Evolutionary conservation across 148 eudicot genomes (phyloP), one percentile per base, ranked within the genome.

Genomic region (Silene uniflora): DNA sequence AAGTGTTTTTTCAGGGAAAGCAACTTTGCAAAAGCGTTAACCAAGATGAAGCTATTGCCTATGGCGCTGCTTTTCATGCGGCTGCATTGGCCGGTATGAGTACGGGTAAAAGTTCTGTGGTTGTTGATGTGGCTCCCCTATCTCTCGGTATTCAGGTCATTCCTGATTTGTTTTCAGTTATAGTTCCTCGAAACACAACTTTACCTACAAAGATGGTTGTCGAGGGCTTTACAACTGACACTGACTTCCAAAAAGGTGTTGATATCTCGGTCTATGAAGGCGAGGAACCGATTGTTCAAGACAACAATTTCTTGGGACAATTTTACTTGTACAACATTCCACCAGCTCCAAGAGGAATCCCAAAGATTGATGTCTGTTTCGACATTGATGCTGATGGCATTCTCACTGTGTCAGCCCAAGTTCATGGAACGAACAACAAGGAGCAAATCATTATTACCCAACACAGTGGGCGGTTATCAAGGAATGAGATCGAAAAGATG

Each of bases 351-450:
- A 14, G 21, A 18, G 79, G 79, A 0, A 67, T 61, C 8, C 59
- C 24, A 1, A 22, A 56, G 5, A 32, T 75, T 23, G 47, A 75
- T 16, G 72, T 80, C 7, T 67, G 65, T 27, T 80, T 69, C 54
- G 47, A 71, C 21, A 70, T 80, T 19, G 79, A 80, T 71, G 72
- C 47, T 4, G 29, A 80, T 54, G 83, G 79, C 62, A 71, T 80
- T 3, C 35, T 80, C 39, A 75, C 73, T 4, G 83, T 76, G 18
- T 60, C 79, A 6, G 83, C 83, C 0, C 63, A 76, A 71, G 72
- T 69, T 4, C 3, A 5, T 18, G 77, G 79, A 0, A 27, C 71
- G 4, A 58, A 27, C 60, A 74, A 74, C 17, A 74, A 47, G 68
- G 32, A 74, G 3, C 69, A 63, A 46, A 74, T 74, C 60, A 80